phyloP scores from a whole-genome alignment of 768 basidiomycete genomes.

The Lepiota brunneoincarnata region DNA sequence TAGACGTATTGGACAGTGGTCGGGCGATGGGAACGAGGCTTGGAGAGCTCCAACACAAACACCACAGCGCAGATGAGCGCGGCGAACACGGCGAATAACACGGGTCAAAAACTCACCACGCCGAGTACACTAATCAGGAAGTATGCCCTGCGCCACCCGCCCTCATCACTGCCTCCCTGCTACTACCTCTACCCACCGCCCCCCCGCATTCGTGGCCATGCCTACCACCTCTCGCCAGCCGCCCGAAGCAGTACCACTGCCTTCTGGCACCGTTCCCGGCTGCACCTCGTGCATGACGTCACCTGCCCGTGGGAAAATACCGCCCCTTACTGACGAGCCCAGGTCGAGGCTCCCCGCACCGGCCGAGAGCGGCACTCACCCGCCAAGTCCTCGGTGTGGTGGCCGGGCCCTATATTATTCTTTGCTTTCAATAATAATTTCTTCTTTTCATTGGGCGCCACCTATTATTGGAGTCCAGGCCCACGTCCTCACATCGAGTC shows the following conservation, averaged over 20 bases:
- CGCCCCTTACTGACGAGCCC: neutral
- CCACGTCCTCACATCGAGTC: too few relatives aligned
- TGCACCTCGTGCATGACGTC: conserved; percentile 7
- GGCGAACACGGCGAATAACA: conserved; percentile 5
- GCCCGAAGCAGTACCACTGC: neutral
- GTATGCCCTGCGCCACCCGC: neutral
- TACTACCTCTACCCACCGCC: neutral
- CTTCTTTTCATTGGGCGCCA: too few relatives aligned
- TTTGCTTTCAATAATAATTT: too few relatives aligned
- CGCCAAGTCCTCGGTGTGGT: neutral
- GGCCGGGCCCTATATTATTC: too few relatives aligned
- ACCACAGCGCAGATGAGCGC: neutral
- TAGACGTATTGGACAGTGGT: neutral
- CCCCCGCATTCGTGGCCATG: neutral
- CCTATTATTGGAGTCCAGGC: too few relatives aligned
- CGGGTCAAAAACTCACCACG: conserved; percentile 6
- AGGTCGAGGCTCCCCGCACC: neutral
- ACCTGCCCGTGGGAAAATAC: neutral
- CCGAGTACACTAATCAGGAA: conserved; percentile 2
- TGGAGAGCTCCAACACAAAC: neutral
- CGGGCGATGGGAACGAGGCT: neutral
- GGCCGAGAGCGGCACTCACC: conserved; percentile 5
- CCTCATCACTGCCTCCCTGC: neutral
- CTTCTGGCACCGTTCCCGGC: neutral
- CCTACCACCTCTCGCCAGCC: neutral